Percentiles rank a stretch among this genome's conserved stretches.
Evolutionary conservation across 495 filamentous ascomycete species (phyloP).

Genomic region (Neurospora sp.): DNA sequence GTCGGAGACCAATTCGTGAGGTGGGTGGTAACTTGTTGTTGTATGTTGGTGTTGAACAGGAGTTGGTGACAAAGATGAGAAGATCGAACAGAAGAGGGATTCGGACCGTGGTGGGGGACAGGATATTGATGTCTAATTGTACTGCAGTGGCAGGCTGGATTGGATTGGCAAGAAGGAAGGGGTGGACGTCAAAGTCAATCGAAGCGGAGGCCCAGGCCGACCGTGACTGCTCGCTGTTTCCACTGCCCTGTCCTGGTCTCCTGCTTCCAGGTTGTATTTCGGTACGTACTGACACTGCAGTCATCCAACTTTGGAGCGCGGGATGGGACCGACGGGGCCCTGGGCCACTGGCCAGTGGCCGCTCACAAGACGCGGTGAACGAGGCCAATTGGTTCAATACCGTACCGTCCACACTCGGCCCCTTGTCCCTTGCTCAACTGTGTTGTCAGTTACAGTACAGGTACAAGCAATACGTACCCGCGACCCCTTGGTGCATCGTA

Average conservation of each 20-base stretch:
- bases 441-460: neutral
- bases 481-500: neutral
- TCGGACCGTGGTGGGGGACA: slow-evolving; percentile 23
- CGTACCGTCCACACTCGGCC: neutral
- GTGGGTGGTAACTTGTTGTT: neutral
- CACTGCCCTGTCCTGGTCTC: neutral
- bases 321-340: neutral
- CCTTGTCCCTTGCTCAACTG: neutral
- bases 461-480: neutral
- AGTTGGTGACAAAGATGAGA: slow-evolving; percentile 11
- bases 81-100: slow-evolving; percentile 8
- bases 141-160: neutral
- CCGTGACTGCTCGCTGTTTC: slow-evolving; percentile 6
- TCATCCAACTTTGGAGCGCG: slow-evolving; percentile 11
- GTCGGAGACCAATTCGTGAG: neutral
- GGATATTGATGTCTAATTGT: slow-evolving; percentile 27
- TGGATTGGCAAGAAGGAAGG: neutral
- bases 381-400: neutral
- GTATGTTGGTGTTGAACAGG: slow-evolving; percentile 3
- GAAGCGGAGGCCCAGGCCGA: slow-evolving; percentile 11
- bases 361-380: neutral
- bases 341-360: neutral
- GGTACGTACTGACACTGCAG: slow-evolving; percentile 8
- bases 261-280: neutral
- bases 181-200: slow-evolving; percentile 6